phyloP scores from a whole-genome alignment of 352 stramenopile species.

The Pythium phragmitis region DNA sequence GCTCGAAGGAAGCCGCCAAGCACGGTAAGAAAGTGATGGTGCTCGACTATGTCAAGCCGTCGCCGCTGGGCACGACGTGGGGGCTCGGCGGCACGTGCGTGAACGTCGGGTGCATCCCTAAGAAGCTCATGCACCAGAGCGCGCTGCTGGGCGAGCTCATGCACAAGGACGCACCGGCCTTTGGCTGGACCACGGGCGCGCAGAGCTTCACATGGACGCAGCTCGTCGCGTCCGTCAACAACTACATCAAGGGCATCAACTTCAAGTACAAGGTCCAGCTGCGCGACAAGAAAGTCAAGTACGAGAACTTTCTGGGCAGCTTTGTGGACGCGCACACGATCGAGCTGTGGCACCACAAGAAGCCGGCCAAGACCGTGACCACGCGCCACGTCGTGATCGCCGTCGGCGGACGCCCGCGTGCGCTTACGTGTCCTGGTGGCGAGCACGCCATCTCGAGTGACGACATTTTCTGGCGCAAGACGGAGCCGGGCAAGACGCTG shows the following conservation, averaged over 20 bases:
- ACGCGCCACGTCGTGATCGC: slow-evolving; percentile 94
- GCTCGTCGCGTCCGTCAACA: slow-evolving; percentile 92
- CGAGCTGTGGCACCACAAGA: slow-evolving; percentile 86
- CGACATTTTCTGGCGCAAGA: slow-evolving; percentile 85
- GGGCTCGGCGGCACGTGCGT: slow-evolving; percentile 97
- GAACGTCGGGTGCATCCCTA: slow-evolving; percentile 99
- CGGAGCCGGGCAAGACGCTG: slow-evolving; percentile 93
- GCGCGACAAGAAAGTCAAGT: slow-evolving; percentile 94
- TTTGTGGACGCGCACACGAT: slow-evolving; percentile 95
- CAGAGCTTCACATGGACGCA: slow-evolving; percentile 89
- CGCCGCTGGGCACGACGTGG: slow-evolving; percentile 86
- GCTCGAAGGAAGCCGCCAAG: slow-evolving; percentile 92
- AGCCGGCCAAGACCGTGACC: slow-evolving; percentile 90
- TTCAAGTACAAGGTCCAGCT: slow-evolving; percentile 98
- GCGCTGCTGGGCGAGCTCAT: slow-evolving; percentile 89
- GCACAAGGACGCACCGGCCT: slow-evolving; percentile 81
- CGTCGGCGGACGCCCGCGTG: slow-evolving; percentile 91
- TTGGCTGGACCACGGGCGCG: slow-evolving; percentile 77
- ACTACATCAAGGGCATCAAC: slow-evolving; percentile 98
- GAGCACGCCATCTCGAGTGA: slow-evolving; percentile 94
- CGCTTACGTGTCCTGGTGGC: slow-evolving; percentile 86
- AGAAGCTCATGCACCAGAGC: slow-evolving; percentile 99
- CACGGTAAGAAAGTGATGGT: slow-evolving; percentile 94
- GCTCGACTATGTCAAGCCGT: slow-evolving; percentile 95
- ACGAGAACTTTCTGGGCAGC: slow-evolving; percentile 92